These are phyloP conservation scores for Pseudoneurospora amorphoporcata DNA, from an alignment of 495 filamentous ascomycete species.

Conservation along the genomic window DNA sequence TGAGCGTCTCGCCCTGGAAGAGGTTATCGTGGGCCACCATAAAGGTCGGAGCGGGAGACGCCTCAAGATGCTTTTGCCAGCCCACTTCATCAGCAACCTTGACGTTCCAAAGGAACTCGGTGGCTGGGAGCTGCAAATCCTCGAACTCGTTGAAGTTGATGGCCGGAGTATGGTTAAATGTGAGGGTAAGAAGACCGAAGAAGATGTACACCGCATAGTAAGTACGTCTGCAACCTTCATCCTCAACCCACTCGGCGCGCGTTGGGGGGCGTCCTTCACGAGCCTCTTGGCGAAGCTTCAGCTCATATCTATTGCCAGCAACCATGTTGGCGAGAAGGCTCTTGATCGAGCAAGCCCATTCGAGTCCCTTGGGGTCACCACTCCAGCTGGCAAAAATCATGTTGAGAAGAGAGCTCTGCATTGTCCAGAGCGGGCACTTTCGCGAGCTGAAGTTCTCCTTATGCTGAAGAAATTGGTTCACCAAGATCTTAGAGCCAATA, in stretches of 20 bases:
- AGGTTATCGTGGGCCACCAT: conserved; percentile 89
- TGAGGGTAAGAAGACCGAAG: conserved; percentile 90
- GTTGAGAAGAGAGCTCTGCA: conserved; percentile 92
- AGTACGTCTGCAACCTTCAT: conserved; percentile 90
- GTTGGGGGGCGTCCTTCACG: conserved; percentile 67
- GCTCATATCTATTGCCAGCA: conserved; percentile 89
- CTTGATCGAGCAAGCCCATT: conserved; percentile 99
- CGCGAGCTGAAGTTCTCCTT: conserved; percentile 98
- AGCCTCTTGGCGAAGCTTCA: conserved; percentile 83
- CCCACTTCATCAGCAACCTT: conserved; percentile 66
- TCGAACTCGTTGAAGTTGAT: conserved; percentile 99
- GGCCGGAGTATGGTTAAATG: conserved; percentile 92
- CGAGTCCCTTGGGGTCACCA: conserved; percentile 90
- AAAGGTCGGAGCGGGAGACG: conserved; percentile 68
- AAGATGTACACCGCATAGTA: conserved; percentile 99
- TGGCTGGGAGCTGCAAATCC: conserved; percentile 80
- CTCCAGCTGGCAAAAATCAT: conserved; percentile 99
- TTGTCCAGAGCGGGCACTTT: conserved; percentile 94
- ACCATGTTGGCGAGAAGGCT: conserved; percentile 97
- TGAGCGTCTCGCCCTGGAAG: conserved; percentile 82
- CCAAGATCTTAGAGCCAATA: conserved; percentile 90
- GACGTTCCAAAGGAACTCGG: conserved; percentile 89
- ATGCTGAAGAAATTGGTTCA: conserved; percentile 94
- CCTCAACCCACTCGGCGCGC: conserved; percentile 90
- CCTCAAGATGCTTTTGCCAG: conserved; percentile 69